Conservation (phyloP, 208 protist species). For the Phytomonas francai region DNA sequence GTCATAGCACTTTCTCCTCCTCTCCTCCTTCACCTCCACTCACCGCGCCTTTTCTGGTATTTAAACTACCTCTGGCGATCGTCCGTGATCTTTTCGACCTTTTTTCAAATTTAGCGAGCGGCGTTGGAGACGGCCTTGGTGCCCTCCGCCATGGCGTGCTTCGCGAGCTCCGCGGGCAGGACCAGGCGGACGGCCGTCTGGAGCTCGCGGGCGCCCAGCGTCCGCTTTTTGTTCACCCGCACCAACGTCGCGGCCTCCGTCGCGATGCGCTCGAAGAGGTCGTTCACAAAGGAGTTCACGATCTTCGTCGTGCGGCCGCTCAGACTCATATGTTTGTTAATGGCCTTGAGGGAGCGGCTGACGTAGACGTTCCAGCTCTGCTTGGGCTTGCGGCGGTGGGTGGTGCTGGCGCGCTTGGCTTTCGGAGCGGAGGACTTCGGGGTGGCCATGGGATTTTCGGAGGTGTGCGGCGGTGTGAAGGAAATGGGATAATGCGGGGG, state of each 20-base stretch:
- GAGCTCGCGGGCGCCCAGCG: conserved; percentile 93
- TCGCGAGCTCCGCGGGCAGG: conserved; percentile 96
- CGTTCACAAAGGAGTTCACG: conserved; percentile 97
- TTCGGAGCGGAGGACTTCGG: conserved; percentile 22
- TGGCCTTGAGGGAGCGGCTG: conserved; percentile 92
- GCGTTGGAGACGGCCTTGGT: conserved; percentile 96
- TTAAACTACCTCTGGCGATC: no score
- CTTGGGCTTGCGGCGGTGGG: conserved; percentile 64
- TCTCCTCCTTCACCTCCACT: no score
- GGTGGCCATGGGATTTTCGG: neutral
- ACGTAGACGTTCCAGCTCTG: conserved; percentile 86
- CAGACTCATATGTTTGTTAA: conserved; percentile 95
- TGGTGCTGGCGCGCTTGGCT: conserved; percentile 20
- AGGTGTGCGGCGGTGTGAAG: no score
- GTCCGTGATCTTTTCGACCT: no score
- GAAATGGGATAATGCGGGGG: no score
- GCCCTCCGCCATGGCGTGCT: conserved; percentile 98
- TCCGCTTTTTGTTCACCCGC: conserved; percentile 93
- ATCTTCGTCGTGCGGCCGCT: conserved; percentile 94
- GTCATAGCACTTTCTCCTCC: neutral
- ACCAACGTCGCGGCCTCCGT: conserved; percentile 90
- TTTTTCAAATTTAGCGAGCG: conserved; percentile 15
- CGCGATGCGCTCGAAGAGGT: conserved; percentile 97
- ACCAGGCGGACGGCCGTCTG: conserved; percentile 96
- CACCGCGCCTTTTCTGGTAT: no score